Evolutionary conservation across 129 eudicot species (phyloP).

Genomic region (Centaurea solstitialis): DNA sequence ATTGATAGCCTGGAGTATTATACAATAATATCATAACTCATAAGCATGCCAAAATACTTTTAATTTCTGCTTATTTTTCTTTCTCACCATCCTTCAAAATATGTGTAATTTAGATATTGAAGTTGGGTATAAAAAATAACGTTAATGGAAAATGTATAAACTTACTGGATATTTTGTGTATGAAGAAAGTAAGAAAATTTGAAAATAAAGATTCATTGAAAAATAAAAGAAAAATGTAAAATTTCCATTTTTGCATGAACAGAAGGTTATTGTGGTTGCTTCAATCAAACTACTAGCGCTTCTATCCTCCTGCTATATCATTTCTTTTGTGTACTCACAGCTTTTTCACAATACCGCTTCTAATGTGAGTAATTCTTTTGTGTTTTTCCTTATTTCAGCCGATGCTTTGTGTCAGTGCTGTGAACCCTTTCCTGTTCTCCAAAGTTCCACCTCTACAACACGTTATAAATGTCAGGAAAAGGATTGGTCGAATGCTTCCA

Average conservation of each 20-base stretch:
- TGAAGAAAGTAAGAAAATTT: background rate
- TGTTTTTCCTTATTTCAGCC: conserved; percentile 60
- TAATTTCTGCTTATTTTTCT: background rate
- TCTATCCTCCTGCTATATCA: background rate
- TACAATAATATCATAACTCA: background rate
- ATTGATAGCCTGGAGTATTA: background rate
- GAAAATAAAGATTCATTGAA: background rate
- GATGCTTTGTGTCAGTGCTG: conserved; percentile 97
- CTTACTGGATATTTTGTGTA: background rate
- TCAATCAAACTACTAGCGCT: background rate
- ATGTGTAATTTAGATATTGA: background rate
- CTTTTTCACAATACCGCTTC: background rate
- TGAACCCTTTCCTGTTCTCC: conserved; percentile 76
- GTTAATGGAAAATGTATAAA: background rate
- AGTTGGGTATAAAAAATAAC: background rate
- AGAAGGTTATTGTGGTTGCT: background rate
- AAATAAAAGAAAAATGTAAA: too few relatives aligned
- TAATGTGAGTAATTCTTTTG: conserved; percentile 6
- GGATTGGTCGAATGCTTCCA: conserved; percentile 79
- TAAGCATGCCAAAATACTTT: conserved; percentile 1
- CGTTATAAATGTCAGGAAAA: conserved; percentile 71
- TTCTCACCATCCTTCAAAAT: background rate
- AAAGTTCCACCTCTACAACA: conserved; percentile 83
- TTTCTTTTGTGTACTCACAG: background rate
- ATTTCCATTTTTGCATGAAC: background rate